A percentile compares a stretch with the other conserved stretches of the same genome.
Conservation (phyloP, 106 monocot species). For the Dioscorea zingiberensis region DNA sequence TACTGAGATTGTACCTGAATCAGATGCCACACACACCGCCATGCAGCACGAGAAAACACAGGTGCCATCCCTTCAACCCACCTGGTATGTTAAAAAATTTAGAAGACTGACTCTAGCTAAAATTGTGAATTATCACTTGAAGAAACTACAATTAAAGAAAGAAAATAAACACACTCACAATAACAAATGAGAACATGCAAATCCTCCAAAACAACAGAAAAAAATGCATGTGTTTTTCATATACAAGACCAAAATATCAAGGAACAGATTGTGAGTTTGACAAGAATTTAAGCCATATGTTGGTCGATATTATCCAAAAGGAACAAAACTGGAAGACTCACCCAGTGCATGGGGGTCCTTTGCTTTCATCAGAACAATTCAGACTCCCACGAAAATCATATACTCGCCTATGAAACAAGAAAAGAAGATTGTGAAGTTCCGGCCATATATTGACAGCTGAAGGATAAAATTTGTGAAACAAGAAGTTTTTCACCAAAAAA, state of each 20-base stretch:
- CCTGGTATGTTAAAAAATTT: constrained; percentile 13
- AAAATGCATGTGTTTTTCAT: too few relatives aligned
- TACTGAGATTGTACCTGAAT: constrained; percentile 45
- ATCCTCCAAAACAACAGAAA: too few relatives aligned
- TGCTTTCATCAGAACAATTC: constrained; percentile 83
- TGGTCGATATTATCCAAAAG: too few relatives aligned
- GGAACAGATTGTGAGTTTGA: too few relatives aligned
- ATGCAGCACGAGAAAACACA: constrained; percentile 77
- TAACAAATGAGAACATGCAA: too few relatives aligned
- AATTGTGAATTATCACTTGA: too few relatives aligned
- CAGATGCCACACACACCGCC: constrained; percentile 89
- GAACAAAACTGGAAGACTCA: constrained; percentile 17
- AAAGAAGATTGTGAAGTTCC: constrained; percentile 3
- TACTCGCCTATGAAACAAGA: constrained; percentile 43
- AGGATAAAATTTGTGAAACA: neutral
- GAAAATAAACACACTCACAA: too few relatives aligned
- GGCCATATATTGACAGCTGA: neutral
- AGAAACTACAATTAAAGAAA: too few relatives aligned
- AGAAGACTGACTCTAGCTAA: too few relatives aligned
- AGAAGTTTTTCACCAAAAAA: neutral
- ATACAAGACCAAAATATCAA: too few relatives aligned
- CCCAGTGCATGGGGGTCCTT: constrained; percentile 95
- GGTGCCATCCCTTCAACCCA: constrained; percentile 98
- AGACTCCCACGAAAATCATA: constrained; percentile 72
- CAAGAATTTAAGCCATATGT: too few relatives aligned